Conservation (phyloP, 2,329 filamentous ascomycete genomes). For the Colletotrichum musae region DNA sequence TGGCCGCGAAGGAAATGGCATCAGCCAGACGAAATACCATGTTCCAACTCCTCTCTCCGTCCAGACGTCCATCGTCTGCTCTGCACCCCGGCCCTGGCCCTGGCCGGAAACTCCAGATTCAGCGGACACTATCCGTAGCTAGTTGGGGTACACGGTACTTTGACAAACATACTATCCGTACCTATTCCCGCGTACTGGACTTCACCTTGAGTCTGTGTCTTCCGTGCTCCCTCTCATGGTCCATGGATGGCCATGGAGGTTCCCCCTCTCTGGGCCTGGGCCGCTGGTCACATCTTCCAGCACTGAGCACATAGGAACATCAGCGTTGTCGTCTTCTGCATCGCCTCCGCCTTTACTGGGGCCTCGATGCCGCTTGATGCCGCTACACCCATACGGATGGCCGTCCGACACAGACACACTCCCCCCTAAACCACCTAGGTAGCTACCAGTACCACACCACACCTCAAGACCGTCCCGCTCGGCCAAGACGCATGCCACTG, state of each 20-base stretch:
- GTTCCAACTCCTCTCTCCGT: slow-evolving; percentile 21
- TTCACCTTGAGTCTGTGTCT: slow-evolving; percentile 4
- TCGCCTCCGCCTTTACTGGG: slow-evolving; percentile 37
- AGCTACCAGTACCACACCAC: neutral
- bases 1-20: slow-evolving; percentile 34
- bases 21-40: slow-evolving; percentile 40
- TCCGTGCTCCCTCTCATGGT: neutral
- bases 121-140: neutral
- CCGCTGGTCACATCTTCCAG: no score
- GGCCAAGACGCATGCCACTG: slow-evolving; percentile 39
- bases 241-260: no score
- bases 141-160: slow-evolving; percentile 23
- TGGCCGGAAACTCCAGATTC: neutral
- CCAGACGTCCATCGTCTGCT: slow-evolving; percentile 11
- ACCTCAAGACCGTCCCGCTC: slow-evolving; percentile 30
- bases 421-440: neutral
- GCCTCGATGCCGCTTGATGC: slow-evolving; percentile 34
- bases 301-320: no score
- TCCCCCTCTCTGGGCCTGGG: neutral
- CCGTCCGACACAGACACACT: slow-evolving; percentile 28
- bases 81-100: slow-evolving; percentile 15
- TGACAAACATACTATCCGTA: neutral
- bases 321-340: slow-evolving; percentile 28
- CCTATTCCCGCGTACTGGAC: no score
- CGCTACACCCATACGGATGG: slow-evolving; percentile 39